Base-by-base conservation (phyloP, 176 grass and related monocot genomes). In the Tillandsia fasciculata region DNA sequence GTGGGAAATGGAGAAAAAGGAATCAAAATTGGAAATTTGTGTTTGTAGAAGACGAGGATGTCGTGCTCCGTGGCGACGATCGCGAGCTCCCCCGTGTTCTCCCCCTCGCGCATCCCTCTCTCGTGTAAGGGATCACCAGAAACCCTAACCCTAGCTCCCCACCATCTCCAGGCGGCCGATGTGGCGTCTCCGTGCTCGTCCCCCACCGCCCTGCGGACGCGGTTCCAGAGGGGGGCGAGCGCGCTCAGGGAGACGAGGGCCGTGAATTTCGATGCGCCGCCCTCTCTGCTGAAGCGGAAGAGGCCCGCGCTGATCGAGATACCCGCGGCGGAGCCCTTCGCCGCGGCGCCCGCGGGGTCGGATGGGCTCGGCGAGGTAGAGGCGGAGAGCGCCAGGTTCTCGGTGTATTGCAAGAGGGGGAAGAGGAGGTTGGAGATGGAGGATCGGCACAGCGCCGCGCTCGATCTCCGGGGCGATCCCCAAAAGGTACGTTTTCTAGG, bases 71-170 rank as follows among this genome's bases (percentile, higher is more conserved):
- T 99, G n/a, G 87, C 84, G 10, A 88, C 84, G 10, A 88, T 99
- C 68, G 87, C 90, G 26, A 99, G 76, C 76, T 91, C 95, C 49
- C 95, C 95, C 50, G 87, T 86, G 6, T 99, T 99, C 87, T 99
- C 95, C 0, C 87, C 95, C 7, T 94, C 95, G 9, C 83, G 86
- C 52, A 85, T 88, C 75, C 8, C 82, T 70, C 79, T 86, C 72
- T 90, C 90, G 13, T 90, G 87, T 84, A 99, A 94, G 84, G 87
- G 81, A 0, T 99, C 87, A 4, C 87, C 90, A 1, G 95, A 99
- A 70, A 77, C 84, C 10, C 74, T 81, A 3, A 69, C 83, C 64
- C 59, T 80, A 11, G 33, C 83, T 0, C 81, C 78, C 6, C 75
- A 80, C 22, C 50, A 78, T 9, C 76, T 76, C 26, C 29, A 77